phyloP scores from a whole-genome alignment of 768 basidiomycete species.

The Pulveroboletus sp. region DNA sequence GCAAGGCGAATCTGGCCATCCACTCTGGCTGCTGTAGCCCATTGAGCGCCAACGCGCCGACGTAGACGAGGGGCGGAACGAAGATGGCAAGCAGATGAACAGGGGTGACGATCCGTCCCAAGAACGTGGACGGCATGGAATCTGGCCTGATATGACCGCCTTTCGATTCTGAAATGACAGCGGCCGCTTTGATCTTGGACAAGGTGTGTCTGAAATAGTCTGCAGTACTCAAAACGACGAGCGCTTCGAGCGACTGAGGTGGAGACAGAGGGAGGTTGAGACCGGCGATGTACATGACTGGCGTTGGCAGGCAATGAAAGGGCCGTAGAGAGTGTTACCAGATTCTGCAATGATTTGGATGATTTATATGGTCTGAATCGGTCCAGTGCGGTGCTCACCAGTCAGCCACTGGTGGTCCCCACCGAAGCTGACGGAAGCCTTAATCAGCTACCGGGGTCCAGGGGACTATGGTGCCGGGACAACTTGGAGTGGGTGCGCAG shows the following conservation, averaged over 20 bases:
- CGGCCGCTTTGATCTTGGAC: not conserved
- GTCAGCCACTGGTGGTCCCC: too few relatives aligned
- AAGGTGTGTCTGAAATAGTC: slow-evolving; percentile 2
- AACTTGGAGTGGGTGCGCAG: too few relatives aligned
- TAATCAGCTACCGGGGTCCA: too few relatives aligned
- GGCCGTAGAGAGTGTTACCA: too few relatives aligned
- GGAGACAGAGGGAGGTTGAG: slow-evolving; percentile 4
- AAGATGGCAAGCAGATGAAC: slow-evolving; percentile 20
- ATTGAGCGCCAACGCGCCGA: slow-evolving; percentile 22
- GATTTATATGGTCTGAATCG: too few relatives aligned
- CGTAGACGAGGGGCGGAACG: slow-evolving; percentile 23
- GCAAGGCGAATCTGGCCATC: slow-evolving; percentile 22
- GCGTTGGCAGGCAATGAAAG: too few relatives aligned
- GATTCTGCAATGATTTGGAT: too few relatives aligned
- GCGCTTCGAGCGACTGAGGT: slow-evolving; percentile 10
- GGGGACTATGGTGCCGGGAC: too few relatives aligned
- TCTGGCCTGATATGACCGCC: slow-evolving; percentile 18
- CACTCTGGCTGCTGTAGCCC: slow-evolving; percentile 29
- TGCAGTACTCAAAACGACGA: slow-evolving; percentile 14
- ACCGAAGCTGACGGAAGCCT: too few relatives aligned
- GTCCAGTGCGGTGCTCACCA: too few relatives aligned
- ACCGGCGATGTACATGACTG: slow-evolving; percentile 17
- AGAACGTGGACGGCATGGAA: slow-evolving; percentile 10
- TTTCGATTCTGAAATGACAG: slow-evolving; percentile 3
- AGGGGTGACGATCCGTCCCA: slow-evolving; percentile 24